These are phyloP conservation scores for Verbena officinalis DNA, from an alignment of 257 asterid species.

Conservation along the genomic window DNA sequence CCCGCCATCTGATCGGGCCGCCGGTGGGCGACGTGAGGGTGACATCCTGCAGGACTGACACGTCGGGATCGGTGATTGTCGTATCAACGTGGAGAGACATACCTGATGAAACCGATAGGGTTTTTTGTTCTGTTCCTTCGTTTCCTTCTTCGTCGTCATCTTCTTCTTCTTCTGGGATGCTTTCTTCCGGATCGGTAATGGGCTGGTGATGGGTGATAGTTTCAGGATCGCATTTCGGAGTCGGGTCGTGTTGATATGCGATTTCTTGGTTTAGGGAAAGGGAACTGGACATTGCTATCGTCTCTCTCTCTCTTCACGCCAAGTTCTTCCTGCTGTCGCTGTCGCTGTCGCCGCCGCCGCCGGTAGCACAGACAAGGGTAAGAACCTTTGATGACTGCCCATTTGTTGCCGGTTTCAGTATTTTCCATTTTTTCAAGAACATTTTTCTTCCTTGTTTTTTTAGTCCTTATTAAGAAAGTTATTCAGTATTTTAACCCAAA, in stretches of 20 bases:
- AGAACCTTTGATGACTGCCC: too few species aligned
- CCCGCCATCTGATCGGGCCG: slow-evolving; percentile 18
- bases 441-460: too few species aligned
- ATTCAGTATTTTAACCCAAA: too few species aligned
- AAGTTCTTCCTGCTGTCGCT: too few species aligned
- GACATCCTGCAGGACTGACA: slow-evolving; percentile 24
- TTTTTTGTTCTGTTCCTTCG: slow-evolving; percentile 28
- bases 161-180: slow-evolving; percentile 31
- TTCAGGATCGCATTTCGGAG: slow-evolving; percentile 22
- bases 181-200: slow-evolving; percentile 23
- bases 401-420: too few species aligned
- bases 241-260: slow-evolving; percentile 29
- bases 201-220: background rate
- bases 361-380: too few species aligned
- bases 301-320: too few species aligned
- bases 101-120: slow-evolving; percentile 25
- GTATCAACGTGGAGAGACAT: slow-evolving; percentile 34
- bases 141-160: slow-evolving; percentile 35
- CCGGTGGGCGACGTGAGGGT: slow-evolving; percentile 37
- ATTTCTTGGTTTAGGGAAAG: slow-evolving; percentile 28
- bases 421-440: too few species aligned
- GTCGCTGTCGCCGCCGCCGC: too few species aligned
- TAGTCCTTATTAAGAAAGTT: too few species aligned
- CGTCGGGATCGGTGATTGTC: slow-evolving; percentile 31
- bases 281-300: slow-evolving; percentile 27